Base-by-base conservation (phyloP, 768 basidiomycete species). In the Serendipita vermifera region DNA sequence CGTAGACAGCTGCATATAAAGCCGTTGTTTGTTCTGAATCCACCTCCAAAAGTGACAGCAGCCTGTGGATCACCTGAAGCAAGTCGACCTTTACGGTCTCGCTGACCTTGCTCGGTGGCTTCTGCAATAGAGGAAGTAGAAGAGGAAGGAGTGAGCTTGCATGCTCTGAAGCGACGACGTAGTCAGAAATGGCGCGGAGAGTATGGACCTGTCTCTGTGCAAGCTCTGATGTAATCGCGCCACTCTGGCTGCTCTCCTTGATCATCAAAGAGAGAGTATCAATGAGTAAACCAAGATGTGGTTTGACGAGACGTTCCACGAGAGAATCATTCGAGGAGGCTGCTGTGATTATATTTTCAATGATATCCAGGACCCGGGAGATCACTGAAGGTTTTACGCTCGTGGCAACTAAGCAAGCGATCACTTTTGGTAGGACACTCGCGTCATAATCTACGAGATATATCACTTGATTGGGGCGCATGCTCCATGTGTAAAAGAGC, bases 311-410 rank as follows among this genome's bases (percentile, higher is more conserved):
- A 20, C 62, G 60, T 26, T 77, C 75, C 1, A 75, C 72, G 27
- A 83, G 71, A 11, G 63, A 64, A 27, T 69, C 70, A 38, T 83
- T 77, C 2, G 84, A 77, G 27, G 77, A 71, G 3, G 65, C 73
- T 51, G 87, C 71, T 22, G 60, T 63, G 29, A 74, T 62, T 0
- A 97, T 67, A 32, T 74, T 75, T 38, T 91, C 87, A 46, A 92
- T 74, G 57, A 94, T 81, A 64, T 97, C 93, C 61, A 94, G 85
- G 3, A 97, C 76, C 54, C 80, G 79, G 13, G 76, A 76, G 38
- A 94, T 72, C 14, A 97, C 93, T 0, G 78, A 69, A 1, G 90
- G 82, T 67, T 97, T 96, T 67, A 96, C 90, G 59, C 85, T 87
- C 4, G 80, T 75, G 0, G 85, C 87, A 3, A 83, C 70, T 6